A percentile compares a stretch with the other conserved stretches of the same genome.
Evolutionary conservation across 441 rosid species (phyloP).

Genomic region (Pelargonium citronellum): DNA sequence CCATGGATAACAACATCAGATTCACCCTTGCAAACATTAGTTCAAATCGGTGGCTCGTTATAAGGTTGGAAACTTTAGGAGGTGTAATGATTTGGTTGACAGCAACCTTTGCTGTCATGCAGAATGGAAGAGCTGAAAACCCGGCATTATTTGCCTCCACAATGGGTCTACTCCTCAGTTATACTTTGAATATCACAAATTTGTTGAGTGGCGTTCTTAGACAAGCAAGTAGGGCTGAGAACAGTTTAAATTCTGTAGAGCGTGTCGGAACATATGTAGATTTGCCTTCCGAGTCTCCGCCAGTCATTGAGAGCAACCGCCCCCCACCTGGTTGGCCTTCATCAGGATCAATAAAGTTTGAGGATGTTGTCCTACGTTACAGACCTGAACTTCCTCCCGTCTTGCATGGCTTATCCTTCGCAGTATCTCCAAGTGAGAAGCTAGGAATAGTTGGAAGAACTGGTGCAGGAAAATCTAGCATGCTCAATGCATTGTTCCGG

Average conservation of each 20-base stretch:
- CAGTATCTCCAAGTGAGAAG: constrained; percentile 69
- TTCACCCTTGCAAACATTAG: constrained; percentile 68
- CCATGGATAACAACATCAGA: constrained; percentile 83
- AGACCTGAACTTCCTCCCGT: constrained; percentile 89
- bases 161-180: constrained; percentile 92
- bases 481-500: constrained; percentile 83
- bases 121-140: constrained; percentile 68
- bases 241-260: constrained; percentile 84
- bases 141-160: constrained; percentile 78
- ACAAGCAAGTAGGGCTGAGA: constrained; percentile 87
- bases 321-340: constrained; percentile 97
- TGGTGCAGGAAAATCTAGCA: constrained; percentile 95
- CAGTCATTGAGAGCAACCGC: constrained; percentile 56
- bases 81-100: constrained; percentile 94
- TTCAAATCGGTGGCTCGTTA: constrained; percentile 86
- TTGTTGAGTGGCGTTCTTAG: constrained; percentile 73
- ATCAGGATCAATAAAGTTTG: constrained; percentile 72
- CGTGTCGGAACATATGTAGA: constrained; percentile 78
- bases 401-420: constrained; percentile 68
- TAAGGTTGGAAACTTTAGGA: constrained; percentile 79
- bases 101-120: constrained; percentile 90
- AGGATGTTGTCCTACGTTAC: constrained; percentile 81
- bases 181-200: constrained; percentile 73
- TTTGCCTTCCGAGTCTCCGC: constrained; percentile 80
- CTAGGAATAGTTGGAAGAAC: constrained; percentile 94